Conservation (phyloP, 2,329 filamentous ascomycete species). For the Penicillium sp. region DNA sequence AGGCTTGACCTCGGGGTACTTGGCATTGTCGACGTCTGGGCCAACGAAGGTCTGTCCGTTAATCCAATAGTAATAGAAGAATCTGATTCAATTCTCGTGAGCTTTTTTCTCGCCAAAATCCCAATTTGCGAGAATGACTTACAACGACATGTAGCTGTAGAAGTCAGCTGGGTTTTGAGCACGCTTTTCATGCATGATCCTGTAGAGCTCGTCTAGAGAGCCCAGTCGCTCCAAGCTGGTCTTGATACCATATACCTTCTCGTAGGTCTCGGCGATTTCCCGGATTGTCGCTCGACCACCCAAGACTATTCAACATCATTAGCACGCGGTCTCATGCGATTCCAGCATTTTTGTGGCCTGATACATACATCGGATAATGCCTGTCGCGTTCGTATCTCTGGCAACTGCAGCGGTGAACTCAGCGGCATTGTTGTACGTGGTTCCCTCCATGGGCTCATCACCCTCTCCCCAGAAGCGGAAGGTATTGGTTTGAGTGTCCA, state of each 20-base stretch:
- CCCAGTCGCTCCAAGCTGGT: slow-evolving; percentile 21
- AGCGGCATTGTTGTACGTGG: slow-evolving; percentile 42
- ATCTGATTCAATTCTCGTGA: slow-evolving; percentile 3
- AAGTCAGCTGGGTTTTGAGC: slow-evolving; percentile 14
- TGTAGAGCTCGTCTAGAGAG: slow-evolving; percentile 31
- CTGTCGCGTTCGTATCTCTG: slow-evolving; percentile 24
- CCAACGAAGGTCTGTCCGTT: slow-evolving; percentile 15
- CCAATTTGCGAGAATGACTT: background rate
- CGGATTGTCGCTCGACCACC: slow-evolving; percentile 32
- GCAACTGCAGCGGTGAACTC: slow-evolving; percentile 37
- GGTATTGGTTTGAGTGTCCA: slow-evolving; percentile 24
- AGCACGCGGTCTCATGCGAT: background rate
- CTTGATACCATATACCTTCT: slow-evolving; percentile 27
- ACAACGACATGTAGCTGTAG: slow-evolving; percentile 7
- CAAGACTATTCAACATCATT: slow-evolving; percentile 32
- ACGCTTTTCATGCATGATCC: slow-evolving; percentile 24
- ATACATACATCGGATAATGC: slow-evolving; percentile 23
- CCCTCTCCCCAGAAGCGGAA: slow-evolving; percentile 42
- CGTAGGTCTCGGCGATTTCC: slow-evolving; percentile 27
- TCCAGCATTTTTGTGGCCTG: background rate
- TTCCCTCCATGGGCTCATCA: slow-evolving; percentile 41
- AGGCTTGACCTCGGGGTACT: slow-evolving; percentile 6
- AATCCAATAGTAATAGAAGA: slow-evolving; percentile 22
- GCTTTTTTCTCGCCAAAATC: slow-evolving; percentile 6
- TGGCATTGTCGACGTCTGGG: slow-evolving; percentile 10